Base-by-base conservation (phyloP, 306 rosid genomes). In the Ormosia emarginata region DNA sequence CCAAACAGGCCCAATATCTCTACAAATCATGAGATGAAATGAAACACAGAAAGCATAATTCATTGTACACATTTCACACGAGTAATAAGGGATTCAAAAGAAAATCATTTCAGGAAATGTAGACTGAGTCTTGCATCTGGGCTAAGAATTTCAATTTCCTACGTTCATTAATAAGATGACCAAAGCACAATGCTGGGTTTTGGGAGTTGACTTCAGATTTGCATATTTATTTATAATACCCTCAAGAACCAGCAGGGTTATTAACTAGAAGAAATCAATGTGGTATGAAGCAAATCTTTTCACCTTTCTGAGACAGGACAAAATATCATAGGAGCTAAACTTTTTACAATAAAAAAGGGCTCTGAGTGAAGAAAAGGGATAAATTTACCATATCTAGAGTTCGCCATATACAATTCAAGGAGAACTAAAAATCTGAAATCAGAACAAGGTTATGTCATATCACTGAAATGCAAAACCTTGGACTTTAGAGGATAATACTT, bases 321-420 rank as follows among this genome's bases (percentile, higher is more conserved):
- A 8, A 41, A 9, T 61, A 34, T 64, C 34, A 71, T 55, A 55
- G 44, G 44, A 62, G 63, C 61, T 34, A 68, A 71, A 73, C 3
- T n/a, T 63, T 80, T 43, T 59, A 43, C 34, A 52, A 49, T 33
- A 4, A 24, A 36, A 68, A 32, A 40, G 56, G 69, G 56, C 58
- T 24, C 10, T 7, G 74, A 46, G 46, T 3, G 63, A 66, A 65
- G 43, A 49, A 85, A 81, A 65, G 4, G 37, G 53, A n/a, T n/a
- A 46, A 67, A 76, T 85, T 75, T 53, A 66, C 41, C 37, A 62
- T 56, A 66, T 13, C 17, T 52, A 29, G 33, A 83, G 34, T 63
- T 32, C 10, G 8, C 33, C 43, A 17, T 49, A 43, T 7, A 33
- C 61, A 74, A 74, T 65, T 56, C 50, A 52, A 41, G 69, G 24